phyloP scores from a whole-genome alignment of 2,329 filamentous ascomycete genomes.

The Colletotrichum theobromicola region DNA sequence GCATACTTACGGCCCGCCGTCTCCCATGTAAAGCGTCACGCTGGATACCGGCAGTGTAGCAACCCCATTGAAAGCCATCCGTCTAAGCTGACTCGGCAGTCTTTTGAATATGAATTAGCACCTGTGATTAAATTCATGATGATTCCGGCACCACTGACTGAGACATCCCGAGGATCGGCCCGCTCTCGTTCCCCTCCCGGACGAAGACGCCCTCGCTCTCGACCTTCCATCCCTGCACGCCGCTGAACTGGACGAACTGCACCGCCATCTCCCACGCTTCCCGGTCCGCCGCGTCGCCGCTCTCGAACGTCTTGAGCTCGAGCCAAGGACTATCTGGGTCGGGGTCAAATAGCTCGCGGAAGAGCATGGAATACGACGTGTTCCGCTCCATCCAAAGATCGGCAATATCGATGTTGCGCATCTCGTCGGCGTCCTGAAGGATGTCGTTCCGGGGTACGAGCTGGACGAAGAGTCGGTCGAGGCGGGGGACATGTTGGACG shows the following conservation, averaged over 20 bases:
- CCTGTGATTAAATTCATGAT: background rate
- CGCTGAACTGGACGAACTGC: conserved; percentile 41
- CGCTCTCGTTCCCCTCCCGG: conserved; percentile 23
- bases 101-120: conserved; percentile 8
- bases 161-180: conserved; percentile 13
- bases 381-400: conserved; percentile 61
- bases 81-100: conserved; percentile 27
- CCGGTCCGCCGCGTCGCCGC: conserved; percentile 49
- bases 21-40: conserved; percentile 26
- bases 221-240: conserved; percentile 46
- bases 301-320: conserved; percentile 53
- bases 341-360: conserved; percentile 41
- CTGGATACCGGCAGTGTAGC: conserved; percentile 31
- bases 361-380: conserved; percentile 53
- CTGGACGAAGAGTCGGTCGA: conserved; percentile 62
- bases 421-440: conserved; percentile 39
- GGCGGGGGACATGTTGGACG: conserved; percentile 49
- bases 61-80: conserved; percentile 34
- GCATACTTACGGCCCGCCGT: background rate
- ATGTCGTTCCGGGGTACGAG: conserved; percentile 39
- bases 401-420: conserved; percentile 42
- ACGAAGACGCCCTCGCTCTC: conserved; percentile 52
- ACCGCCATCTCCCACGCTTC: conserved; percentile 53
- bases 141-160: conserved; percentile 21
- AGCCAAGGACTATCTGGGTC: conserved; percentile 36